These are phyloP conservation scores for Clarireedia sp. DNA, from an alignment of 2,329 filamentous ascomycete species.

Conservation along the genomic window DNA sequence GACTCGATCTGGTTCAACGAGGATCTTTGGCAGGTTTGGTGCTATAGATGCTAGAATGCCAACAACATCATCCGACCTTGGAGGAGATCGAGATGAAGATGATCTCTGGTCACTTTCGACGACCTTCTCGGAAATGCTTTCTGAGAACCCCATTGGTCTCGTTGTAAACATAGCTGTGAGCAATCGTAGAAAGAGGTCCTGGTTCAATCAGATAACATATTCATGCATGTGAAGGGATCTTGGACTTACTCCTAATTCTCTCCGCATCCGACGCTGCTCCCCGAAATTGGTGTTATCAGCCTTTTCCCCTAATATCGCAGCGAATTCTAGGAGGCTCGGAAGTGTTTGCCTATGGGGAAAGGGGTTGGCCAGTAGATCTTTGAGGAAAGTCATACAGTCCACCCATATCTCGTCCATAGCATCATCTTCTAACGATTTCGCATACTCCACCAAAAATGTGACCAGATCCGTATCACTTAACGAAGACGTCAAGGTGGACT, in stretches of 20 bases:
- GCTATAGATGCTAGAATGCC: slow-evolving; percentile 72
- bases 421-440: slow-evolving; percentile 85
- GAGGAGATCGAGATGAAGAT: slow-evolving; percentile 17
- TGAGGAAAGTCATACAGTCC: slow-evolving; percentile 85
- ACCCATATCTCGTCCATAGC: slow-evolving; percentile 97
- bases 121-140: slow-evolving; percentile 35
- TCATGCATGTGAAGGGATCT: not conserved
- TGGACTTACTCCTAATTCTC: slow-evolving; percentile 70
- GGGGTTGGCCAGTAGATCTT: slow-evolving; percentile 84
- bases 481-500: slow-evolving; percentile 82
- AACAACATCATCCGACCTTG: slow-evolving; percentile 65
- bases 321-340: slow-evolving; percentile 78
- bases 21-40: slow-evolving; percentile 70
- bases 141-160: slow-evolving; percentile 65
- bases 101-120: slow-evolving; percentile 31
- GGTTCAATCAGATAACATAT: slow-evolving; percentile 1
- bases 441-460: slow-evolving; percentile 84
- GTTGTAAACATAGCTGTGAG: slow-evolving; percentile 93
- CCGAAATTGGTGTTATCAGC: slow-evolving; percentile 97
- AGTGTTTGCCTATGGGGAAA: slow-evolving; percentile 90
- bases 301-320: slow-evolving; percentile 84
- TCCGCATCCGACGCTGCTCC: slow-evolving; percentile 84
- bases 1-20: slow-evolving; percentile 81
- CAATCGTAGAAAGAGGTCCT: slow-evolving; percentile 84
- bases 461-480: slow-evolving; percentile 78